Percentiles rank a stretch among this genome's conserved stretches.
phyloP scores from a whole-genome alignment of 2,329 filamentous ascomycete species.

The Stagonosporopsis rhizophila region DNA sequence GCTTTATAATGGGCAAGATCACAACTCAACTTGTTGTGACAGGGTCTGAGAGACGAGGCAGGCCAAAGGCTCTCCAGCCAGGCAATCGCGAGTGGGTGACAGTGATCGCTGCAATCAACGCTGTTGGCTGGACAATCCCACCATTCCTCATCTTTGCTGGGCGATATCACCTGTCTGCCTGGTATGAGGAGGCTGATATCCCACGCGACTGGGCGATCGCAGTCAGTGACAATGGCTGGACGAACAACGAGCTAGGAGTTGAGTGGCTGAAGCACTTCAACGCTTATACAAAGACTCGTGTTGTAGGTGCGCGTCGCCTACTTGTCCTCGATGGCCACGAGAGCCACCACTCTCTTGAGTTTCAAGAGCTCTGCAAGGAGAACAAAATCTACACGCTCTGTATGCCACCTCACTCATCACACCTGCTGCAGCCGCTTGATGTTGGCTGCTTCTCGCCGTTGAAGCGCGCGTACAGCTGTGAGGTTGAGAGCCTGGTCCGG shows the following conservation, averaged over 20 bases:
- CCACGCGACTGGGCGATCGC: too few relatives aligned
- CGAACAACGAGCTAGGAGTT: too few relatives aligned
- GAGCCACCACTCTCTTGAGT: slow-evolving; percentile 44
- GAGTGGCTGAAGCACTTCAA: slow-evolving; percentile 45
- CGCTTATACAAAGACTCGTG: slow-evolving; percentile 29
- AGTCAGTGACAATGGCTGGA: too few relatives aligned
- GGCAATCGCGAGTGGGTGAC: slow-evolving; percentile 19
- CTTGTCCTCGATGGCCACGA: slow-evolving; percentile 50
- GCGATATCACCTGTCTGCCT: too few relatives aligned
- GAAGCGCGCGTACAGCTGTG: too few relatives aligned
- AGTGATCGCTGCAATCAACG: slow-evolving; percentile 13
- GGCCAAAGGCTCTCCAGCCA: slow-evolving; percentile 2
- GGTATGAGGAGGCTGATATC: too few relatives aligned
- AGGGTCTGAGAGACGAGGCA: background rate
- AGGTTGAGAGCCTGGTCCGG: slow-evolving; percentile 38
- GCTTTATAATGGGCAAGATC: background rate
- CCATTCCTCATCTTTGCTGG: too few relatives aligned
- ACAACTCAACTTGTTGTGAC: background rate
- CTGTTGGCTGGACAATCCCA: slow-evolving; percentile 1
- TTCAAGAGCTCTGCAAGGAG: slow-evolving; percentile 45
- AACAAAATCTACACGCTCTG: slow-evolving; percentile 47
- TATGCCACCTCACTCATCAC: too few relatives aligned
- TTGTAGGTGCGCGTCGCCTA: slow-evolving; percentile 41
- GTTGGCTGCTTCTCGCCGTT: too few relatives aligned
- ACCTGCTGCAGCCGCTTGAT: too few relatives aligned